phyloP scores from a whole-genome alignment of 352 stramenopile genomes.

The Plasmopara muralis region DNA sequence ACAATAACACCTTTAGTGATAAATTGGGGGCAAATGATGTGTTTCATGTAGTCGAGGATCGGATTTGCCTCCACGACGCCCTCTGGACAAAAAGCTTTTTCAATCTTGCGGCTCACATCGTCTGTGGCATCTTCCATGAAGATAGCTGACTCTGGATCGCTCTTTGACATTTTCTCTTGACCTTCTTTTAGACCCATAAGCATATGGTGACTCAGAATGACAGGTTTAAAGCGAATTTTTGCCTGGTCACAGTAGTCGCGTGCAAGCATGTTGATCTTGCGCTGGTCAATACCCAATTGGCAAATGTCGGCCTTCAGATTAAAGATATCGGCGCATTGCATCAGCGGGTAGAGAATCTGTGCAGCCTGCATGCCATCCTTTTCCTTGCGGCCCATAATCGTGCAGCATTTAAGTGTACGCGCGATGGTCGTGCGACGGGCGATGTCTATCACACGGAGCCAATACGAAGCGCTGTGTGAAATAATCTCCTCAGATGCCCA shows the following conservation, averaged over 20 bases:
- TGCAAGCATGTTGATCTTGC: constrained; percentile 98
- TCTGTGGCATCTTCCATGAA: constrained; percentile 98
- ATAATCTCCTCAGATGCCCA: constrained; percentile 97
- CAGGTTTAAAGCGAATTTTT: constrained; percentile 90
- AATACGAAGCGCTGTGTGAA: constrained; percentile 85
- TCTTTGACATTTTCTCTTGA: constrained; percentile 99
- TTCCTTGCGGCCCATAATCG: constrained; percentile 97
- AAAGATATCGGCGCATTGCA: constrained; percentile 99
- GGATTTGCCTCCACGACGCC: constrained; percentile 89
- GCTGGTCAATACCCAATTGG: constrained; percentile 98
- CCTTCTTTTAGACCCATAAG: constrained; percentile 97
- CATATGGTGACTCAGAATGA: constrained; percentile 99
- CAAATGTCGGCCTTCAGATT: constrained; percentile 99
- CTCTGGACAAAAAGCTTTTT: constrained; percentile 96
- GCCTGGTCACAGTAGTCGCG: constrained; percentile 97
- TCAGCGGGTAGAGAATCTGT: constrained; percentile 96
- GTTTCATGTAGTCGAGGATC: constrained; percentile 96
- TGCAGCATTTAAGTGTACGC: constrained; percentile 97
- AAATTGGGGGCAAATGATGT: constrained; percentile 93
- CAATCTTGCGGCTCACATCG: constrained; percentile 96
- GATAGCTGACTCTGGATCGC: constrained; percentile 95
- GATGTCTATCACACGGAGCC: constrained; percentile 92
- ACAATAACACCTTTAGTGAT: constrained; percentile 38
- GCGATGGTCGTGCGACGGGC: constrained; percentile 87
- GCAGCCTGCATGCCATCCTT: constrained; percentile 87